Evolutionary conservation across 176 grass and related monocot species (phyloP).

Genomic region (bread wheat (Triticum aestivum)): IWGSC_CS_RefSeq_v2.1 NC_057810.1:503688587-503689086

Average conservation of each 20-base stretch:
- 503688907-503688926: conserved; percentile 44
- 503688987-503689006: conserved; percentile 42
- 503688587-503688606: conserved; percentile 47
- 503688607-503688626: conserved; percentile 33
- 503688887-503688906: conserved; percentile 34
- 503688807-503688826: conserved; percentile 3
- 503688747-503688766: neutral
- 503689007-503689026: conserved; percentile 44
- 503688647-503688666: conserved; percentile 31
- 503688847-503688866: neutral
- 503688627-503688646: conserved; percentile 33
- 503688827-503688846: neutral
- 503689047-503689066: conserved; percentile 49
- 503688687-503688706: neutral
- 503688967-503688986: conserved; percentile 61
- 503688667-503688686: neutral
- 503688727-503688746: neutral
- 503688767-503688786: neutral
- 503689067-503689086: conserved; percentile 34
- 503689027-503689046: conserved; percentile 42
- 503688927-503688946: conserved; percentile 59
- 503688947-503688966: conserved; percentile 61
- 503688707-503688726: neutral
- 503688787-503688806: neutral
- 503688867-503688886: conserved; percentile 10